A percentile compares a stretch with the other conserved stretches of the same genome.
Conservation (phyloP, 2,329 filamentous ascomycete species). For the Aspergillus arachidicola region DNA sequence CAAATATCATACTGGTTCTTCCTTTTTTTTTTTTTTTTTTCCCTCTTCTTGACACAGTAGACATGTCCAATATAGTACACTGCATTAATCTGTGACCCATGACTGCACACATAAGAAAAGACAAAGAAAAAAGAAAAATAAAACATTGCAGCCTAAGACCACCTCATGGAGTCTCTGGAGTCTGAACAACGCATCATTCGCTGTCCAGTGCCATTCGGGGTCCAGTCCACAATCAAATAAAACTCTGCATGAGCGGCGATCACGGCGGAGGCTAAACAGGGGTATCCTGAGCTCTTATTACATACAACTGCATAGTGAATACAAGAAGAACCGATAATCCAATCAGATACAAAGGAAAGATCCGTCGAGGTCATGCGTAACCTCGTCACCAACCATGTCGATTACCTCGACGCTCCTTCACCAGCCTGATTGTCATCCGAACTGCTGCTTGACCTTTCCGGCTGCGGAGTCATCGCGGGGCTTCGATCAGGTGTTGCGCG, state of each 20-base stretch:
- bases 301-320: conserved; percentile 28
- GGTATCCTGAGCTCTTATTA: conserved; percentile 33
- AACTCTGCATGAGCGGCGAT: neutral
- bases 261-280: conserved; percentile 15
- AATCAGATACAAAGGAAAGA: conserved; percentile 21
- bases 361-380: conserved; percentile 6
- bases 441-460: conserved; percentile 21
- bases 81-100: neutral
- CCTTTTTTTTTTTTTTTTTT: neutral
- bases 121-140: neutral
- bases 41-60: neutral
- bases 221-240: neutral
- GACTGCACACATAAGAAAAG: conserved; percentile 3
- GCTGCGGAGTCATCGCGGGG: conserved; percentile 32
- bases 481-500: conserved; percentile 32
- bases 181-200: neutral
- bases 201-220: neutral
- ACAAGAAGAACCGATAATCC: conserved; percentile 14
- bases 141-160: neutral
- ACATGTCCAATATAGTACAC: neutral
- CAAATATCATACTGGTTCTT: neutral
- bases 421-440: conserved; percentile 11
- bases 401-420: conserved; percentile 14
- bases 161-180: neutral
- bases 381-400: neutral